Percentiles rank a stretch among this genome's conserved stretches.
Evolutionary conservation across 2,329 filamentous ascomycete genomes (phyloP).

Genomic region (Leptographium radiaticola): DNA sequence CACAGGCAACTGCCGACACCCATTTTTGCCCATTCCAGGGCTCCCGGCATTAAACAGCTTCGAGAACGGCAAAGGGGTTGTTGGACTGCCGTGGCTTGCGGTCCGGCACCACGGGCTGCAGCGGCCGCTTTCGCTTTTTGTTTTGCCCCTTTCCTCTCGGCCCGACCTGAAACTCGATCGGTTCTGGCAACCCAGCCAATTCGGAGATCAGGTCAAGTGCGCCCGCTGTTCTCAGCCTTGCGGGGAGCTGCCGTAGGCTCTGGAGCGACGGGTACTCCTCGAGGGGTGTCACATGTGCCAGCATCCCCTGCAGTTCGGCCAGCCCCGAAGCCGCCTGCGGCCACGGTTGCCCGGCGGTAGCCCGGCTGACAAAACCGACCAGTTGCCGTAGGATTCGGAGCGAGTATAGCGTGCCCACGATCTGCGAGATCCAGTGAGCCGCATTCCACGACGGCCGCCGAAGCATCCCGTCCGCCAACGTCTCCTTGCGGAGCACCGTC

Average conservation of each 20-base stretch:
- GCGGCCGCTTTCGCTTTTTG: conserved; percentile 6
- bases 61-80: conserved; percentile 9
- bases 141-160: neutral
- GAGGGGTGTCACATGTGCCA: conserved; percentile 3
- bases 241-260: conserved; percentile 5
- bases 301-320: neutral
- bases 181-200: neutral
- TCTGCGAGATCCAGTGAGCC: conserved; percentile 47
- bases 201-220: conserved; percentile 4
- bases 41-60: neutral
- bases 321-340: neutral
- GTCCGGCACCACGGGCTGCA: neutral
- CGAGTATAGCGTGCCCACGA: conserved; percentile 49
- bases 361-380: conserved; percentile 19
- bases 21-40: too few relatives aligned
- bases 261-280: conserved; percentile 8
- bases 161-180: conserved; percentile 6
- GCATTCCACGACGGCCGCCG: conserved; percentile 37
- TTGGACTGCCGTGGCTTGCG: neutral
- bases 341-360: neutral
- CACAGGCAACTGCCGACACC: too few relatives aligned
- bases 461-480: conserved; percentile 16
- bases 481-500: conserved; percentile 16
- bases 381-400: conserved; percentile 42
- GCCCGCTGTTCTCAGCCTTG: conserved; percentile 2